Percentiles rank a stretch among this genome's conserved stretches.
These are phyloP conservation scores for Podospora tetraspora DNA, from an alignment of 495 filamentous ascomycete genomes.

Conservation along the genomic window DNA sequence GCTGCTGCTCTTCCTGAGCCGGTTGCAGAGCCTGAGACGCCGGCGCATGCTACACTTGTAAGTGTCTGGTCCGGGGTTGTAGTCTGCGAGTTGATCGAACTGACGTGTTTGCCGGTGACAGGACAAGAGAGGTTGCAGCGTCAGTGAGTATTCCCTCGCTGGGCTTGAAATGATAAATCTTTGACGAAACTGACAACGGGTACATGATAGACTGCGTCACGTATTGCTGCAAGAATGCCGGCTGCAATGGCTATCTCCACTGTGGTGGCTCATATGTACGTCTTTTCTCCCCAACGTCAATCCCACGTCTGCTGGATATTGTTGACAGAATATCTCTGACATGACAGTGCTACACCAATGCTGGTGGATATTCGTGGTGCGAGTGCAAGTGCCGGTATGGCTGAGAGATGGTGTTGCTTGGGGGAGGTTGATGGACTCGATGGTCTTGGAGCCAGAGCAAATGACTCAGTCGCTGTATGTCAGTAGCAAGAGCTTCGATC, in stretches of 20 bases:
- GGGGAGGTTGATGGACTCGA: too few species aligned
- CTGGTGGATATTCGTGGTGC: constrained; percentile 3
- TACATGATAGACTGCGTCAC: background rate
- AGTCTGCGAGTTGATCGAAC: too few species aligned
- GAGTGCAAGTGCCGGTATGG: constrained; percentile 2
- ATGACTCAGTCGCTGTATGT: too few species aligned
- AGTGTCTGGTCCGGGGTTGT: too few species aligned
- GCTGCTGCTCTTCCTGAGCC: background rate
- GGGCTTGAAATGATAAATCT: background rate
- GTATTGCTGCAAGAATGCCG: background rate
- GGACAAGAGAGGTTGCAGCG: constrained; percentile 4
- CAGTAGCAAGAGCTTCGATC: too few species aligned
- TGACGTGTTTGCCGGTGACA: background rate
- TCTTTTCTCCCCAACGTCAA: too few species aligned
- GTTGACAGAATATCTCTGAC: background rate
- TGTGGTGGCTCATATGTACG: background rate
- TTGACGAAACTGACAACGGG: background rate
- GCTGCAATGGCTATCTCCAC: constrained; percentile 3
- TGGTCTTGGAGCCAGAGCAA: too few species aligned
- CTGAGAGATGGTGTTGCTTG: background rate
- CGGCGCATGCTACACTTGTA: constrained; percentile 3
- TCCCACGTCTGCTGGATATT: background rate
- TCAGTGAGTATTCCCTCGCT: background rate
- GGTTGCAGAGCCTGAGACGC: background rate
- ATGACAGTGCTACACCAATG: background rate